Base-by-base conservation (phyloP, 2,329 filamentous ascomycete genomes). In the Trichoderma koningii region DNA sequence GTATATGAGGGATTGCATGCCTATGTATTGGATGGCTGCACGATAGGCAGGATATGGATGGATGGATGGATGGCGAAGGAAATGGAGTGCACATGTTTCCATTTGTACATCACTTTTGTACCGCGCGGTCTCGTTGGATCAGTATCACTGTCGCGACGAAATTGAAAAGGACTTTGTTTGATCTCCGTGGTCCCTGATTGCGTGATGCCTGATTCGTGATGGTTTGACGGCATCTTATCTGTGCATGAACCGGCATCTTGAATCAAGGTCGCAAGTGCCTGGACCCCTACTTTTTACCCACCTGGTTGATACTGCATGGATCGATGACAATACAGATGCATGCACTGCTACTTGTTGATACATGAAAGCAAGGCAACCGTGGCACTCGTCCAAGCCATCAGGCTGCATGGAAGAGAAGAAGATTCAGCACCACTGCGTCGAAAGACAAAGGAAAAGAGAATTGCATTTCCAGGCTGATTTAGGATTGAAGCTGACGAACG, bases 1-100 rank as follows among this genome's bases (percentile, higher is more conserved):
- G 53, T 52, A 67, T 52, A 67, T 42, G 55, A 52, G 55, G 48
- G 59, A 63, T 55, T 47, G 41, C 50, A 45, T 55, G 59, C 30
- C 17, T 47, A 45, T 63, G 47, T 50, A 45, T 63, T 55, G 59
- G 59, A 51, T 21, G 38, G 51, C 34, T 38, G 10, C 34, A 0
- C 34, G 12, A 19, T 63, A 38, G 7, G 62, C 44, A 21, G 10
- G 62, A 21, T 19, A 44, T 45, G 59, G 59, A 53, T 38, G 62
- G 38, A 53, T 47, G 56, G 56, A 60, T 38, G 55, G 55, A 38
- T 21, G 56, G 34, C 34, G 34, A 38, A 38, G 2, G 21, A 14
- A 38, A 10, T 38, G 34, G 34, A 38, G 34, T 38, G 34, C 34
- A 14, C 34, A 14, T 38, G 19, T 63, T 63, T 55, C 14, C 30